A percentile compares a stretch with the other conserved stretches of the same genome.
These are phyloP conservation scores for Phialocephala sp. DNA, from an alignment of 2,329 filamentous ascomycete genomes.

Conservation along the genomic window DNA sequence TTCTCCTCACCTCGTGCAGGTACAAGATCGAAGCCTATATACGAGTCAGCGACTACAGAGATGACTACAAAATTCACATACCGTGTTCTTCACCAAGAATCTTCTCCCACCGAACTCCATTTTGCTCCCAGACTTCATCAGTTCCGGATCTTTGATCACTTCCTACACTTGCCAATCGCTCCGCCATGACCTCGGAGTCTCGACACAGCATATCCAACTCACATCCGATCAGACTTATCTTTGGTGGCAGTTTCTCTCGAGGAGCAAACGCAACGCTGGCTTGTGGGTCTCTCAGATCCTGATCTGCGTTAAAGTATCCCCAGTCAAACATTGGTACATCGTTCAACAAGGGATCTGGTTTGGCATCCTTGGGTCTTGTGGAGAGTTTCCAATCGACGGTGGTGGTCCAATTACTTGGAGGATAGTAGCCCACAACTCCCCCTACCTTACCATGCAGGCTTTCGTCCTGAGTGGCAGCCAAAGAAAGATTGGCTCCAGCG, in stretches of 20 bases:
- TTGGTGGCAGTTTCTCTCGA: conserved; percentile 32
- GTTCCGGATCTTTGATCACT: conserved; percentile 21
- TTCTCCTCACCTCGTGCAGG: conserved; percentile 22
- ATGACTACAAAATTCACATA: conserved; percentile 16
- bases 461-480: conserved; percentile 50
- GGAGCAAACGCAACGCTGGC: conserved; percentile 32
- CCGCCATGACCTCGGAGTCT: conserved; percentile 33
- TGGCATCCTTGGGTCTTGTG: conserved; percentile 25
- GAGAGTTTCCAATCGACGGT: conserved; percentile 28
- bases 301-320: conserved; percentile 32
- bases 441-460: conserved; percentile 40
- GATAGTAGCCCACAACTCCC: conserved; percentile 49
- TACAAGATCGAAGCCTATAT: conserved; percentile 30
- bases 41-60: conserved; percentile 18
- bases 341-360: conserved; percentile 22
- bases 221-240: conserved; percentile 35
- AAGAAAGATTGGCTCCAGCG: conserved; percentile 56
- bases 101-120: conserved; percentile 38
- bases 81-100: conserved; percentile 32
- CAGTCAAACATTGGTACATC: conserved; percentile 29
- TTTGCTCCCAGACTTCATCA: conserved; percentile 29
- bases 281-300: conserved; percentile 35
- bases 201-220: conserved; percentile 38
- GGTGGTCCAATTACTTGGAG: conserved; percentile 48
- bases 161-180: conserved; percentile 29